A percentile compares a stretch with the other conserved stretches of the same genome.
Evolutionary conservation across 208 protist species (phyloP).

Genomic region (Porcisia deanei): DNA sequence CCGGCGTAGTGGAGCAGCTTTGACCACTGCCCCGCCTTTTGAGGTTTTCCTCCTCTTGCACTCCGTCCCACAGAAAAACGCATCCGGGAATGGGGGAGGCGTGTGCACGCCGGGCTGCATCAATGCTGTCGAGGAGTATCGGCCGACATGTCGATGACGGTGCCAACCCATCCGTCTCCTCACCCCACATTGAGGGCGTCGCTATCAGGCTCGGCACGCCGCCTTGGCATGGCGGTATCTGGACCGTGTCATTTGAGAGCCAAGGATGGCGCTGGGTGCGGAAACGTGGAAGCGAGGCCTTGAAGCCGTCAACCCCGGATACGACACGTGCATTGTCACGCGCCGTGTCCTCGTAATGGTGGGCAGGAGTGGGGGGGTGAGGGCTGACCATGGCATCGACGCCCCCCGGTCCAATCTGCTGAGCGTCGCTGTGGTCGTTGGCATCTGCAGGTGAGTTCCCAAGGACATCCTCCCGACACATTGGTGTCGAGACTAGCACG

Average conservation of each 20-base stretch:
- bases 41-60: not conserved
- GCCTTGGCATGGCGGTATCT: not conserved
- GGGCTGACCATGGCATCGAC: not conserved
- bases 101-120: not conserved
- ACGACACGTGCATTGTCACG: not conserved
- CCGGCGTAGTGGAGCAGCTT: not conserved
- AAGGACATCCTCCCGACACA: constrained; percentile 6
- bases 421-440: not conserved
- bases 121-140: not conserved
- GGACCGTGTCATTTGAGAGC: not conserved
- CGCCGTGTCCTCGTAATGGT: not conserved
- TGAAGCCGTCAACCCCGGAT: not conserved
- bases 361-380: not conserved
- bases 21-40: not conserved
- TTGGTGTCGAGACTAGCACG: not conserved
- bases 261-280: not conserved
- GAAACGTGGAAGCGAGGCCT: not conserved
- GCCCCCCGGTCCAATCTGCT: not conserved
- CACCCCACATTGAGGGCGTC: not conserved
- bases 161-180: not conserved
- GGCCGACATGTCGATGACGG: not conserved
- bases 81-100: not conserved
- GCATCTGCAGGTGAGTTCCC: constrained; percentile 1
- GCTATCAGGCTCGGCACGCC: not conserved
- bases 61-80: constrained; percentile 4